phyloP scores from a whole-genome alignment of 306 rosid species.

The Castanea crenata region DNA sequence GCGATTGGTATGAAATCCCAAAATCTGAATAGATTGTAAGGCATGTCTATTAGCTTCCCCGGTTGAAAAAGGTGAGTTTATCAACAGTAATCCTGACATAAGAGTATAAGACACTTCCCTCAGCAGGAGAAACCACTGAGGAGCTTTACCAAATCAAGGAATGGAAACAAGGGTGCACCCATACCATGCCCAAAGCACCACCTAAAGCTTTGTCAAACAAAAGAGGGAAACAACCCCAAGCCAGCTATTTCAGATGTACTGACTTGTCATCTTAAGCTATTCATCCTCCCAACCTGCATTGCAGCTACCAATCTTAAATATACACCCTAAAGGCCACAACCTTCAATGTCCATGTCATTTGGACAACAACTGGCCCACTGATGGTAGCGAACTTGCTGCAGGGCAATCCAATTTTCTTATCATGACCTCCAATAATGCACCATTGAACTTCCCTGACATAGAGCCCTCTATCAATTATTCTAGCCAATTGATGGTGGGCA shows the following conservation, averaged over 20 bases:
- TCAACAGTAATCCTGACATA: background rate
- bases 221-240: background rate
- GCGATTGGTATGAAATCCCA: background rate
- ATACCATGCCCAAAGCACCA: background rate
- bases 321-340: background rate
- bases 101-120: background rate
- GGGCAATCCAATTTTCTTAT: background rate
- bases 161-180: background rate
- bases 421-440: background rate
- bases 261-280: background rate
- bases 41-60: background rate
- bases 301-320: background rate
- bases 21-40: no score
- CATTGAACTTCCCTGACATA: background rate
- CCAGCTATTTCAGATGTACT: background rate
- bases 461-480: background rate
- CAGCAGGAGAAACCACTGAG: background rate
- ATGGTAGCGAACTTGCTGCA: background rate
- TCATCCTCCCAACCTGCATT: background rate
- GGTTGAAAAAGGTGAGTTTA: background rate
- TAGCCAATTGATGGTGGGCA: background rate
- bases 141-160: background rate
- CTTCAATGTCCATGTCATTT: background rate
- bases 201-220: background rate
- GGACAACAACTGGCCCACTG: background rate